These are phyloP conservation scores for Cutaneotrichosporon cavernicola DNA, from an alignment of 1,284 basidiomycete species.

Conservation along the genomic window DNA sequence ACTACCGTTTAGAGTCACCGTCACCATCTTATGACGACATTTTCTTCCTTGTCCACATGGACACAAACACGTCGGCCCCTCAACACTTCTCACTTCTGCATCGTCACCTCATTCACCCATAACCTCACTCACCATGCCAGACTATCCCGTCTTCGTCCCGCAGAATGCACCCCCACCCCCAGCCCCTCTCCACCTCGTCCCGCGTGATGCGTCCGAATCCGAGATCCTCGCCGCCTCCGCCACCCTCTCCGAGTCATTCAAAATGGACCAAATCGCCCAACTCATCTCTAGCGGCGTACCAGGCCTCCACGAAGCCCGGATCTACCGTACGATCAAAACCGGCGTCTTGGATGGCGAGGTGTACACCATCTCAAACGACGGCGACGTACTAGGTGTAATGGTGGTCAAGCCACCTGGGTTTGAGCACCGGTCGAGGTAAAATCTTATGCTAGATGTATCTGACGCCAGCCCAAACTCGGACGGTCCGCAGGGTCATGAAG, in stretches of 20 bases:
- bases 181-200: background rate
- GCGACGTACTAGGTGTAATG: conserved; percentile 11
- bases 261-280: background rate
- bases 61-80: background rate
- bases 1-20: no score
- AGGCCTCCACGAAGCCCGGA: conserved; percentile 6
- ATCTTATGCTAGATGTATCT: background rate
- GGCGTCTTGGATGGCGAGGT: conserved; percentile 4
- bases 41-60: background rate
- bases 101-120: background rate
- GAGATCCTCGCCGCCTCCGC: background rate
- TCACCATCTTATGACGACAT: background rate
- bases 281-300: background rate
- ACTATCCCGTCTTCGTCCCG: background rate
- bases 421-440: conserved; percentile 9
- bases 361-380: background rate
- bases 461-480: conserved; percentile 9
- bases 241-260: background rate
- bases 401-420: conserved; percentile 17
- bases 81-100: background rate
- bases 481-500: background rate
- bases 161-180: background rate
- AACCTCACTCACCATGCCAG: background rate
- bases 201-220: background rate
- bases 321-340: background rate